These are phyloP conservation scores for Blastocystis sp. DNA, from an alignment of 352 stramenopile genomes.

Conservation along the genomic window DNA sequence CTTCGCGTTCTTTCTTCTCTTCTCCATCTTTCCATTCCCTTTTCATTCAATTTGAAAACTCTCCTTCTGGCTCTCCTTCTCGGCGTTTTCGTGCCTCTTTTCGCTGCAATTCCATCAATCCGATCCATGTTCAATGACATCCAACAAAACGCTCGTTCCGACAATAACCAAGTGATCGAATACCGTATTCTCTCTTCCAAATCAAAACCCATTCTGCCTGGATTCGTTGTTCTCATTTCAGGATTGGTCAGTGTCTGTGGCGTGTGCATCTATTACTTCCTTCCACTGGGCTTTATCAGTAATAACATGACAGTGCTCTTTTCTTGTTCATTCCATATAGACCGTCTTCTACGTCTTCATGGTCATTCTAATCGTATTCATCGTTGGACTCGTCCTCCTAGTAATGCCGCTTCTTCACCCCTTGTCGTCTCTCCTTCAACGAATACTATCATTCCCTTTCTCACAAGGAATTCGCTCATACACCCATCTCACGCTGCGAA, in stretches of 20 bases:
- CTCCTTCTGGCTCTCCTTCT: not conserved
- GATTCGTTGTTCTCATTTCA: not conserved
- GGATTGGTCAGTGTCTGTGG: not conserved
- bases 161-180: not conserved
- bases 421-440: not conserved
- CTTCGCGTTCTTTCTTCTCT: not conserved
- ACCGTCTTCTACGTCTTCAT: slow-evolving; percentile 19
- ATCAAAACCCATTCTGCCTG: not conserved
- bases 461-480: not conserved
- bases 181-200: not conserved
- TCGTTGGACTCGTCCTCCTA: not conserved
- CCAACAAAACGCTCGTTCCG: not conserved
- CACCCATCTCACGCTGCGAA: not conserved
- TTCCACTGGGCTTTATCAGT: slow-evolving; percentile 2
- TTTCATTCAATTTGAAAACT: not conserved
- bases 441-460: not conserved
- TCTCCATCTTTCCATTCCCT: not conserved
- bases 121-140: not conserved
- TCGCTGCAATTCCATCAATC: not conserved
- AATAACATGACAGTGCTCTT: not conserved
- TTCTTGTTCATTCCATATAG: not conserved
- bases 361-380: not conserved
- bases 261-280: slow-evolving; percentile 1
- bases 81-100: not conserved
- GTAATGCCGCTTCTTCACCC: not conserved